Evolutionary conservation across 139 green algal species (phyloP), one percentile per base, ranked within the genome.

Genomic region (Chlorella sp.): DNA sequence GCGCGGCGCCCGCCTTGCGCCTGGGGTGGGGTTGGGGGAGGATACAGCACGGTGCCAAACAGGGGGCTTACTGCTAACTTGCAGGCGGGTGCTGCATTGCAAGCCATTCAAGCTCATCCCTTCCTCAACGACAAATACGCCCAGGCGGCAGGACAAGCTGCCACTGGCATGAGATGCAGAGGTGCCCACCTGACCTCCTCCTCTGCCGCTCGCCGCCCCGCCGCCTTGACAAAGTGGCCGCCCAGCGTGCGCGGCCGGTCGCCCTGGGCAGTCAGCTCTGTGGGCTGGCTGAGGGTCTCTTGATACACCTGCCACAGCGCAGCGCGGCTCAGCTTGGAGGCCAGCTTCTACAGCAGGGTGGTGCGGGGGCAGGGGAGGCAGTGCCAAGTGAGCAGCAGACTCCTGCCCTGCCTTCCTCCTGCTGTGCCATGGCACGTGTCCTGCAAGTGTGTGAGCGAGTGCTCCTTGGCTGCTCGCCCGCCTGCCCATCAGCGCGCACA

Each of bases 181-280:
- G 25, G 2, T 36, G 6, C 55, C 0, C 60, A 83, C 76, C 57
- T 72, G 60, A 70, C 36, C 25, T 60, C 9, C 28, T 72, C 57
- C 9, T 28, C 57, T 5, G 3, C 17, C 7, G 72, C 18, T 23
- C 28, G 28, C 34, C 56, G 57, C 60, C 57, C 72, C 34, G 60
- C 76, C 36, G 56, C 34, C 55, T 57, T 57, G 21, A 83, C 57
- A 63, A 83, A 83, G 36, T 83, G 60, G 0, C 76, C 76, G 26
- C 76, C 76, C 15, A 38, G 76, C 36, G 55, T 60, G 76, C 76
- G 76, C 6, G n/a, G 13, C 38, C 74, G 51, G 51, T 69, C 51
- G 20, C 51, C 74, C 16, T 30, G 18, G 2, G 74, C 74, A 32
- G 74, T 81, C 74, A 81, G 74, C 30, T 81, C 74, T 20, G 32